Conservation (phyloP, 352 stramenopile species). For the Blastocystis hominis region DNA sequence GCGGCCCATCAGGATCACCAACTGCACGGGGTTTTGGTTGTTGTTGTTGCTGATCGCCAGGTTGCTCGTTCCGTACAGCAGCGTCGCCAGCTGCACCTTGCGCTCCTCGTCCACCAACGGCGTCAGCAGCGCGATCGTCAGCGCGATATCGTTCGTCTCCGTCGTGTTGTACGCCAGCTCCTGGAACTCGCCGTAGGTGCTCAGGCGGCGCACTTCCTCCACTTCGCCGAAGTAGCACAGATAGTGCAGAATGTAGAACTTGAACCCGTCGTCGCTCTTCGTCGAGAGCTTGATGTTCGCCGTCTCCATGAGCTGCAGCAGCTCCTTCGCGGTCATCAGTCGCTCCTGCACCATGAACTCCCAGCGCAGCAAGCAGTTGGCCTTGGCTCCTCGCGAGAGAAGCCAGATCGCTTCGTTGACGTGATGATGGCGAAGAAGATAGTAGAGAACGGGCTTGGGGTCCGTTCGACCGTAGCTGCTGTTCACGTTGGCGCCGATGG, state of each 20-base stretch:
- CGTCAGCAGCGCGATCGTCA: constrained; percentile 37
- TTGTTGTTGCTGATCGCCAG: constrained; percentile 38
- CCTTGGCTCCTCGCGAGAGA: not conserved
- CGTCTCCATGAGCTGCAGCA: constrained; percentile 4
- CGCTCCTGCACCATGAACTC: constrained; percentile 11
- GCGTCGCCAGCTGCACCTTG: constrained; percentile 11
- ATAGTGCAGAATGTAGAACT: constrained; percentile 46
- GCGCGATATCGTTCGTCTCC: constrained; percentile 11
- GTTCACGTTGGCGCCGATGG: constrained; percentile 29
- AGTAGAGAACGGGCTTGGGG: not conserved
- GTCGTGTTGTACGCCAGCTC: constrained; percentile 11
- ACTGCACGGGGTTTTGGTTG: constrained; percentile 5
- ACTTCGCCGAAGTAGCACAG: constrained; percentile 45
- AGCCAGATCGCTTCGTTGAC: not conserved
- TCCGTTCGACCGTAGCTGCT: constrained; percentile 23
- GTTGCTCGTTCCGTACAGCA: constrained; percentile 29
- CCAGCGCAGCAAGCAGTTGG: constrained; percentile 40
- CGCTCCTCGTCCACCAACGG: not conserved
- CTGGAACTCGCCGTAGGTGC: not conserved
- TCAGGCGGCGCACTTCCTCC: not conserved
- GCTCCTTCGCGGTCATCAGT: not conserved
- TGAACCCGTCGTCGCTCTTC: constrained; percentile 42
- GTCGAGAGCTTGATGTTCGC: not conserved
- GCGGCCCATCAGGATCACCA: constrained; percentile 15
- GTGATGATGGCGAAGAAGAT: not conserved